Evolutionary conservation across 108 stramenopile species (phyloP).

Genomic region (Cyclotella atomus): DNA sequence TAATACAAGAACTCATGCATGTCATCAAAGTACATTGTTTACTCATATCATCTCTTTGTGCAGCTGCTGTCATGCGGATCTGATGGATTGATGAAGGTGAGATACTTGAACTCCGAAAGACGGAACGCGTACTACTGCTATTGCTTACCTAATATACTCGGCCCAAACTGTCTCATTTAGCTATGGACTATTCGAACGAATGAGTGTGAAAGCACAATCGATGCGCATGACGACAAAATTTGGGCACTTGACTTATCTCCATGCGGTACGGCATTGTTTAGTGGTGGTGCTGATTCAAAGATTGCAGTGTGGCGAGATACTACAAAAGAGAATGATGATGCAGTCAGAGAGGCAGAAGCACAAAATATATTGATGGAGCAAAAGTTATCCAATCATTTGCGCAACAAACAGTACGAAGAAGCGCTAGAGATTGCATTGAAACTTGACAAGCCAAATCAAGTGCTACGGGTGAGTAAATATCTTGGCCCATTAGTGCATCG

Average conservation of each 20-base stretch:
- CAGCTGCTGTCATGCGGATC: constrained; percentile 92
- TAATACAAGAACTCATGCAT: no score
- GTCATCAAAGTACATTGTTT: no score
- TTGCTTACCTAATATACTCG: no score
- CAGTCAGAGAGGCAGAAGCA: constrained; percentile 66
- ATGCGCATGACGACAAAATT: constrained; percentile 90
- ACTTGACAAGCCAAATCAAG: constrained; percentile 84
- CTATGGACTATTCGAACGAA: constrained; percentile 95
- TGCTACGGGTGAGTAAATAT: constrained; percentile 59
- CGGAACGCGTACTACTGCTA: no score
- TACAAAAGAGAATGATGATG: constrained; percentile 82
- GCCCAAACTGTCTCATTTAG: no score
- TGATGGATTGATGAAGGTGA: constrained; percentile 86
- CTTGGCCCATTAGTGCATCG: background rate
- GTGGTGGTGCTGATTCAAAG: constrained; percentile 93
- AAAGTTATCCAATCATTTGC: constrained; percentile 85
- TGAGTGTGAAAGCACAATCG: constrained; percentile 94
- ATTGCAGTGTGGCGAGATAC: constrained; percentile 93
- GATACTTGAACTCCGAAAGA: no score
- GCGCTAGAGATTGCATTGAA: constrained; percentile 86
- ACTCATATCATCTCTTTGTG: no score
- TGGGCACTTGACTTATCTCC: constrained; percentile 91
- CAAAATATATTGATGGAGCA: constrained; percentile 84
- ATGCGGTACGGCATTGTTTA: constrained; percentile 70
- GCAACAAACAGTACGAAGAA: constrained; percentile 85